These are phyloP conservation scores for Lentinula boryana DNA, from an alignment of 768 basidiomycete species.

Conservation along the genomic window DNA sequence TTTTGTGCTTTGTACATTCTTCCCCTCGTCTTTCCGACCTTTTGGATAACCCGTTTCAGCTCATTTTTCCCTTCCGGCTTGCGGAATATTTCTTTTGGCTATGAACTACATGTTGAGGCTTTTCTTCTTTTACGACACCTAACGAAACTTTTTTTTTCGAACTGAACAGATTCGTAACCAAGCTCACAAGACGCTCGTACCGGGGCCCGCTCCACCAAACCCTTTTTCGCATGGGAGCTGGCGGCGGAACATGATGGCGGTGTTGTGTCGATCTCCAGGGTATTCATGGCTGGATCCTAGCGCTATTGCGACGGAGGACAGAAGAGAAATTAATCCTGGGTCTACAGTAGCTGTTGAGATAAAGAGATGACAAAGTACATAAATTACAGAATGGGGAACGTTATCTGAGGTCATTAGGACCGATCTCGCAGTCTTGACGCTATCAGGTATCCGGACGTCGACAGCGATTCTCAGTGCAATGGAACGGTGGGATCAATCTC, in stretches of 20 bases:
- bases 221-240: constrained; percentile 82
- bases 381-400: too few species aligned
- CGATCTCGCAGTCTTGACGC: not conserved
- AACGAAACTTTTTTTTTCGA: not conserved
- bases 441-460: not conserved
- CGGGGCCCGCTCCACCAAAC: constrained; percentile 67
- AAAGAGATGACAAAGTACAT: not conserved
- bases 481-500: not conserved
- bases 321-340: constrained; percentile 63
- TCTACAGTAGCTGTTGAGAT: not conserved
- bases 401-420: not conserved
- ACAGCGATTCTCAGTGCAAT: not conserved
- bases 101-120: too few species aligned
- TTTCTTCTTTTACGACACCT: not conserved
- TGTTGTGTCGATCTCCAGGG: constrained; percentile 76
- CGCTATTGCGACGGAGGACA: constrained; percentile 62
- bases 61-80: constrained; percentile 2
- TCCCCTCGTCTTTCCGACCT: not conserved
- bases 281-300: constrained; percentile 72
- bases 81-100: constrained; percentile 7
- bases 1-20: not conserved
- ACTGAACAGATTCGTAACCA: constrained; percentile 70
- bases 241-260: constrained; percentile 65
- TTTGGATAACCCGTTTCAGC: not conserved
- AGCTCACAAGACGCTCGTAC: constrained; percentile 66